These are phyloP conservation scores for Piper betle DNA, from an alignment of 164 flowering plant species.

Conservation along the genomic window DNA sequence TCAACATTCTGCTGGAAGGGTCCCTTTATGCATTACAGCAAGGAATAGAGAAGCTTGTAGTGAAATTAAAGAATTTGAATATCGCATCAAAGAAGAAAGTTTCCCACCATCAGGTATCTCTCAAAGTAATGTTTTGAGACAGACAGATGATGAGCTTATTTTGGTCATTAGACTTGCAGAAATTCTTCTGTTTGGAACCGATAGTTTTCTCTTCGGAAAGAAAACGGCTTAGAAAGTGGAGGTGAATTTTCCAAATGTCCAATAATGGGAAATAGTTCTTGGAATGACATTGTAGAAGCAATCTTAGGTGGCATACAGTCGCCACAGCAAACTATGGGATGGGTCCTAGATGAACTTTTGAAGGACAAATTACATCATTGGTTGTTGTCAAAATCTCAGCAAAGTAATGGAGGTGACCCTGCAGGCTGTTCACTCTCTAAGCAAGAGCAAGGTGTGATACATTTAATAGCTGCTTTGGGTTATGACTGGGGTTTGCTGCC, in stretches of 20 bases:
- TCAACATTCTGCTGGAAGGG: slow-evolving; percentile 54
- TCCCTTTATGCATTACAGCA: slow-evolving; percentile 62
- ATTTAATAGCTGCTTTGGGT: slow-evolving; percentile 81
- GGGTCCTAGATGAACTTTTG: slow-evolving; percentile 68
- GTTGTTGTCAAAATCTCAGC: slow-evolving; percentile 37
- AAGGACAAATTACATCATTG: slow-evolving; percentile 70
- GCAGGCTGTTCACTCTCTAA: slow-evolving; percentile 47
- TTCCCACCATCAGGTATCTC: slow-evolving; percentile 11
- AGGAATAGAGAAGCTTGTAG: slow-evolving; percentile 80
- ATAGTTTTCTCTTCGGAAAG: slow-evolving; percentile 17
- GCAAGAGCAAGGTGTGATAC: slow-evolving; percentile 91
- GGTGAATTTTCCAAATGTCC: slow-evolving; percentile 13
- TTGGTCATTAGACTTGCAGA: slow-evolving; percentile 59
- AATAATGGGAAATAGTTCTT: slow-evolving; percentile 39
- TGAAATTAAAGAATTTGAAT: slow-evolving; percentile 88
- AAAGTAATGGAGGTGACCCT: slow-evolving; percentile 13
- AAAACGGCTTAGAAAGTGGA: slow-evolving; percentile 20
- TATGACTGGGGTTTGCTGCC: slow-evolving; percentile 88
- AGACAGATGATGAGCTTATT: slow-evolving; percentile 51
- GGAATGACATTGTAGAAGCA: slow-evolving; percentile 47
- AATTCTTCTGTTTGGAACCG: slow-evolving; percentile 42
- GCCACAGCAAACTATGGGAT: slow-evolving; percentile 32
- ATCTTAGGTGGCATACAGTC: slow-evolving; percentile 45
- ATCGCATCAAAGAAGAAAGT: slow-evolving; percentile 24
- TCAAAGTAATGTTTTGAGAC: slow-evolving; percentile 20